Conservation (phyloP, 306 rosid genomes). For the Corylus avellana region DNA sequence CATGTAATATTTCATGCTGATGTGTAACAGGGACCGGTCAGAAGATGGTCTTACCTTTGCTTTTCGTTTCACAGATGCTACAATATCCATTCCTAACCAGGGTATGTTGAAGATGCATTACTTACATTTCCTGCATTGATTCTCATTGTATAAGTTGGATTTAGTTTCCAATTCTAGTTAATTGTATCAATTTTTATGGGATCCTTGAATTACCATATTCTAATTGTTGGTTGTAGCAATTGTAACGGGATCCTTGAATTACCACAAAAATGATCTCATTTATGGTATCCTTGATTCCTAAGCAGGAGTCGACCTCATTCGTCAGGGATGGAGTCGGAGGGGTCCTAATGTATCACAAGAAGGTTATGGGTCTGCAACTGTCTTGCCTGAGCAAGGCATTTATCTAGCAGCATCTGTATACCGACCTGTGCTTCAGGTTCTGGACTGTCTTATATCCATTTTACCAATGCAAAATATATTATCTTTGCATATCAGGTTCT, state of each 20-base stretch:
- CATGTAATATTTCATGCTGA: conserved; percentile 17
- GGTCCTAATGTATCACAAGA: conserved; percentile 84
- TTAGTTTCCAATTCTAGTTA: background rate
- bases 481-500: conserved; percentile 8
- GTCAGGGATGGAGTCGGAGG: conserved; percentile 96
- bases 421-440: conserved; percentile 97
- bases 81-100: conserved; percentile 78
- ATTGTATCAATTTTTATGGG: background rate
- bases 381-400: conserved; percentile 98
- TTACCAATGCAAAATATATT: background rate
- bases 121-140: background rate
- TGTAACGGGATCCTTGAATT: background rate
- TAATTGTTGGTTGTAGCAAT: background rate
- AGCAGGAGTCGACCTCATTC: conserved; percentile 88
- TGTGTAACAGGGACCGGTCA: conserved; percentile 69
- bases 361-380: conserved; percentile 97
- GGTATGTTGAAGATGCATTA: conserved; percentile 49
- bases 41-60: conserved; percentile 97
- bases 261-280: background rate
- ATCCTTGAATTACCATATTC: background rate
- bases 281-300: background rate
- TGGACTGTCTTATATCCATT: conserved; percentile 3
- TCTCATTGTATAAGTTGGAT: background rate
- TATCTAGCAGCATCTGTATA: conserved; percentile 92
- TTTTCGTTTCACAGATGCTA: conserved; percentile 97